phyloP scores from a whole-genome alignment of 805 yeast species.

The Zygotorulaspora florentina region DNA sequence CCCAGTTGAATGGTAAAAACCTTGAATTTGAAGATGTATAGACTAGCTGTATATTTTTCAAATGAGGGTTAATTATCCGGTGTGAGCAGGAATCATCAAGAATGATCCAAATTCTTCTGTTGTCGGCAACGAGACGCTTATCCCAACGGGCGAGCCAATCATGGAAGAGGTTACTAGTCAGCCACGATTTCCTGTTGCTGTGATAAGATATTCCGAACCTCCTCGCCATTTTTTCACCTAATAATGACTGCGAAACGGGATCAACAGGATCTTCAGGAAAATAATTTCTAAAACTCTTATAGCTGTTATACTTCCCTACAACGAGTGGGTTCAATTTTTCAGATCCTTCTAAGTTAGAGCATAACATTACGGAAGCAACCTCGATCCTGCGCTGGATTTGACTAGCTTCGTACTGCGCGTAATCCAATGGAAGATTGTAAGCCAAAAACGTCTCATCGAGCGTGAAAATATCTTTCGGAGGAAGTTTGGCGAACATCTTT shows the following conservation, averaged over 20 bases:
- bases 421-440: conserved; percentile 57
- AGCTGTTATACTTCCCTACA: conserved; percentile 54
- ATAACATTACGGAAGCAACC: conserved; percentile 54
- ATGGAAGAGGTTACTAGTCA: conserved; percentile 58
- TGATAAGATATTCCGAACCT: conserved; percentile 52
- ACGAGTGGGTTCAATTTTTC: conserved; percentile 59
- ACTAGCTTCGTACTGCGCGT: conserved; percentile 43
- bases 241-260: conserved; percentile 24
- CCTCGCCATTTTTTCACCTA: conserved; percentile 45
- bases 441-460: conserved; percentile 58
- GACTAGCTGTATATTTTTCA: conserved; percentile 40
- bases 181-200: conserved; percentile 58
- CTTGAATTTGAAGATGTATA: conserved; percentile 39
- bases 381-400: conserved; percentile 36
- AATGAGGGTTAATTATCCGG: conserved; percentile 50
- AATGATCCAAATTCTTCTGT: conserved; percentile 50
- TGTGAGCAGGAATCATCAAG: conserved; percentile 63
- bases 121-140: conserved; percentile 46
- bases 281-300: conserved; percentile 38
- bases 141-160: conserved; percentile 59
- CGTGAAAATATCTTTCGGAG: conserved; percentile 52
- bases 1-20: conserved; percentile 61
- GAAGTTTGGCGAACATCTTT: conserved; percentile 41
- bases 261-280: conserved; percentile 33
- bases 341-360: conserved; percentile 58